A percentile compares a stretch with the other conserved stretches of the same genome.
phyloP scores from a whole-genome alignment of 495 filamentous ascomycete genomes.

The Hypoxylon cercidicola region DNA sequence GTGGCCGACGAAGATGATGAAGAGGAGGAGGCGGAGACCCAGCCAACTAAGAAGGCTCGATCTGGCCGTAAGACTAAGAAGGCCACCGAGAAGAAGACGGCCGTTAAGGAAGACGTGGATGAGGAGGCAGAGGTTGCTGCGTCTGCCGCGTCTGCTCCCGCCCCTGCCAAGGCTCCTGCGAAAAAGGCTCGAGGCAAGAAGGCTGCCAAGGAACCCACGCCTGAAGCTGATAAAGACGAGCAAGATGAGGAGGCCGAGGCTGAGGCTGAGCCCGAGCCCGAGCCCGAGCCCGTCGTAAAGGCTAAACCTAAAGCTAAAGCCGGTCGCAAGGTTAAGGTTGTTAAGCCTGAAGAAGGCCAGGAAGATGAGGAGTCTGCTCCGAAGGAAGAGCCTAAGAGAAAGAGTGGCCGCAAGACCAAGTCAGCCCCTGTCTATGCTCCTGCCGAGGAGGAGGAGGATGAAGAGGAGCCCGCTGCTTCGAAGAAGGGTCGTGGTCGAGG shows the following conservation, averaged over 20 bases:
- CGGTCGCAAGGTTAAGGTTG: constrained; percentile 16
- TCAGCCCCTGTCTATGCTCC: constrained; percentile 23
- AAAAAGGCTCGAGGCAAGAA: constrained; percentile 50
- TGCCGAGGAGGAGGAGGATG: constrained; percentile 9
- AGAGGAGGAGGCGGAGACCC: constrained; percentile 43
- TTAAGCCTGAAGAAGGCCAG: constrained; percentile 27
- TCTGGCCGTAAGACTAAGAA: constrained; percentile 30
- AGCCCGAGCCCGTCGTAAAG: constrained; percentile 27
- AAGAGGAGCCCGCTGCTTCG: constrained; percentile 25
- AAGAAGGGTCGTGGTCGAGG: constrained; percentile 29
- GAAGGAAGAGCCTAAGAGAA: constrained; percentile 39
- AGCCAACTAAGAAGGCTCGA: constrained; percentile 33
- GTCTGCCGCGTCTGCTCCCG: too few species aligned
- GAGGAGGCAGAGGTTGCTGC: constrained; percentile 51
- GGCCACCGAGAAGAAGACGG: constrained; percentile 26
- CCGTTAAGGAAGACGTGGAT: constrained; percentile 22
- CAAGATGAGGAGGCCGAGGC: constrained; percentile 45
- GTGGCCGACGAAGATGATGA: constrained; percentile 44
- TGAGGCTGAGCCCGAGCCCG: constrained; percentile 26
- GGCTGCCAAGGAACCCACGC: constrained; percentile 14
- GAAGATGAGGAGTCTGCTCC: constrained; percentile 27
- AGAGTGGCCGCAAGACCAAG: constrained; percentile 44
- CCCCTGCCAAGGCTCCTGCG: constrained; percentile 28
- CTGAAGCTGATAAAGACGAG: constrained; percentile 43
- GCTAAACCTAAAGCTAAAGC: neutral